Evolutionary conservation across 352 stramenopile species (phyloP), one percentile per base, ranked within the genome.

Genomic region (Phytophthora citricola): DNA sequence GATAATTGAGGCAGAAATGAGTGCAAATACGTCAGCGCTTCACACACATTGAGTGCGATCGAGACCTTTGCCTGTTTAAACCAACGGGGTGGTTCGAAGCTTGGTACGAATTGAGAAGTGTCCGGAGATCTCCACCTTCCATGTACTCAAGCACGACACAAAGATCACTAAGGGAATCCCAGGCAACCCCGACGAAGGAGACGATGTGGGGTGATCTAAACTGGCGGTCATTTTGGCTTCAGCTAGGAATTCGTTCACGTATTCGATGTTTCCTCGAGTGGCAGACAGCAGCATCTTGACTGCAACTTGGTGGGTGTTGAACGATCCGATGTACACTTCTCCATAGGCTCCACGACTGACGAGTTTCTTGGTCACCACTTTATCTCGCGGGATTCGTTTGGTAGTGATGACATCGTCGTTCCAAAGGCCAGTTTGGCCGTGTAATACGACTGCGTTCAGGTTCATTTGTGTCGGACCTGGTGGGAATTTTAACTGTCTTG

Each of bases 81-180:
- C 66, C 71, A 5, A 64, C 41, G 1, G 59, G 50, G 14, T 56
- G 38, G 14, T 50, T 39, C 9, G 46, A 29, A 11, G 38, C 7
- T 12, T 69, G 5, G 14, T 55, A 69, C 1, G 69, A 36, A 12
- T 53, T 58, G n/a, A 86, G 54, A 9, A 85, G 58, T 1, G 71
- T 62, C 10, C 62, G 43, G 0, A 89, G 58, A 46, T 89, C 79
- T 4, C 79, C 57, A 9, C 56, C 56, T 31, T 71, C 79, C 66
- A 82, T 82, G 44, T 72, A 81, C 52, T 87, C 77, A 34, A 79
- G 70, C 36, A 87, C 58, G 17, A 57, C 22, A 5, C 71, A 72
- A 1, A 86, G 44, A 14, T 88, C 74, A 0, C 50, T 31, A 3
- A 84, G 66, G 15, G 64, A 62, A n/a, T 83, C 66, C 76, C 79